Evolutionary conservation across 176 grass and related monocot genomes (phyloP).

Genomic region (Saccharum spontaneum): DNA sequence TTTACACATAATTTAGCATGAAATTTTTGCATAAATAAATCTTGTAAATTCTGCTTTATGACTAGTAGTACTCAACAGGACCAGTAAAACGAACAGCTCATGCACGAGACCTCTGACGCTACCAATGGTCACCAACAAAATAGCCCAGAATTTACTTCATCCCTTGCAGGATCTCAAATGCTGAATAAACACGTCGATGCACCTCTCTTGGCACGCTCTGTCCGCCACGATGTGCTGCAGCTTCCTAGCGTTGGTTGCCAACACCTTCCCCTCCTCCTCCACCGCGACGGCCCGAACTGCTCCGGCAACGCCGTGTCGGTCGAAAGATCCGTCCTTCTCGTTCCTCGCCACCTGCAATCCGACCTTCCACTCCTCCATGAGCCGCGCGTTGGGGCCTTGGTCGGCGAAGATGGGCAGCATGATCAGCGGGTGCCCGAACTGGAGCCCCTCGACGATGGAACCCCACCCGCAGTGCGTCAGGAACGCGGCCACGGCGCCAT

Average conservation of each 20-base stretch:
- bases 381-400: slow-evolving; percentile 34
- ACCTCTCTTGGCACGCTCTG: slow-evolving; percentile 20
- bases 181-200: slow-evolving; percentile 42
- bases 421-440: slow-evolving; percentile 45
- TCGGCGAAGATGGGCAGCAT: slow-evolving; percentile 41
- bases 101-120: background rate
- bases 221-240: slow-evolving; percentile 34
- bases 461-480: slow-evolving; percentile 58
- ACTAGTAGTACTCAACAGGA: background rate
- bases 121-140: background rate
- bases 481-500: slow-evolving; percentile 4
- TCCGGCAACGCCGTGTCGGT: slow-evolving; percentile 18
- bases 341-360: slow-evolving; percentile 34
- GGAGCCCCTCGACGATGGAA: slow-evolving; percentile 48
- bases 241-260: slow-evolving; percentile 32
- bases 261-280: slow-evolving; percentile 32
- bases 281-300: slow-evolving; percentile 22
- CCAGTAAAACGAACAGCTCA: background rate
- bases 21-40: background rate
- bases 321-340: slow-evolving; percentile 34
- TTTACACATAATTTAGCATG: background rate
- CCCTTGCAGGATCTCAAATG: slow-evolving; percentile 12
- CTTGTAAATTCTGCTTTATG: background rate
- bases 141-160: background rate
- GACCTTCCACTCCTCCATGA: slow-evolving; percentile 23